A percentile compares a stretch with the other conserved stretches of the same genome.
These are phyloP conservation scores for Prosopis cineraria DNA, from an alignment of 306 rosid genomes.

Conservation along the genomic window DNA sequence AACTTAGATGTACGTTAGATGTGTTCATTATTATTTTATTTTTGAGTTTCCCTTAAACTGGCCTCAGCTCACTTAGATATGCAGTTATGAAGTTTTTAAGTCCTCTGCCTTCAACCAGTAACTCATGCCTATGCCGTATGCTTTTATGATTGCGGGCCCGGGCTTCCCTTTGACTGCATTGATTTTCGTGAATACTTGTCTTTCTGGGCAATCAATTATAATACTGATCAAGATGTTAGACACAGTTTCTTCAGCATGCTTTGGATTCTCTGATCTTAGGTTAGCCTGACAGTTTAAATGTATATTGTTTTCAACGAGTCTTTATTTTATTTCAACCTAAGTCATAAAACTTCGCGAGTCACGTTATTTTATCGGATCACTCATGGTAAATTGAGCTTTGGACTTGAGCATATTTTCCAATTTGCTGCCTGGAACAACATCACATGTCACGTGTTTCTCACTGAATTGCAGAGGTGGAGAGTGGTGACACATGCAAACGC, in stretches of 20 bases:
- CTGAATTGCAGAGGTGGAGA: constrained; percentile 76
- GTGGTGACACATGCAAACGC: constrained; percentile 63
- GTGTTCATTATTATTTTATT: neutral
- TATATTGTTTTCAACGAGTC: neutral
- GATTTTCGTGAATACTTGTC: constrained; percentile 1
- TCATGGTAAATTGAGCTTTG: constrained; percentile 8
- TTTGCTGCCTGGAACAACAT: constrained; percentile 25
- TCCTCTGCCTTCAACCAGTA: neutral
- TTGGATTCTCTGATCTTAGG: constrained; percentile 34
- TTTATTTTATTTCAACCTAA: neutral
- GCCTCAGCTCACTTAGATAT: constrained; percentile 8
- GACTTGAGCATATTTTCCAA: constrained; percentile 1
- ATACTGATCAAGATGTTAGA: neutral
- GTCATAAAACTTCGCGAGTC: constrained; percentile 6
- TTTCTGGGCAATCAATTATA: neutral
- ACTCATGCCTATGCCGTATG: constrained; percentile 10
- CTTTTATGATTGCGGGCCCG: neutral
- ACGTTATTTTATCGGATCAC: constrained; percentile 28
- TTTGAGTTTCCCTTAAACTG: neutral
- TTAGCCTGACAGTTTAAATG: constrained; percentile 9
- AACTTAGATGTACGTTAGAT: constrained; percentile 71
- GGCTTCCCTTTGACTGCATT: constrained; percentile 12
- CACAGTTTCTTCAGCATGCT: constrained; percentile 21
- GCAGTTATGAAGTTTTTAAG: constrained; percentile 13
- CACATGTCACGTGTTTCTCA: constrained; percentile 25